Base-by-base conservation (phyloP, 805 yeast genomes). In the Tetrapisispora phaffii region DNA sequence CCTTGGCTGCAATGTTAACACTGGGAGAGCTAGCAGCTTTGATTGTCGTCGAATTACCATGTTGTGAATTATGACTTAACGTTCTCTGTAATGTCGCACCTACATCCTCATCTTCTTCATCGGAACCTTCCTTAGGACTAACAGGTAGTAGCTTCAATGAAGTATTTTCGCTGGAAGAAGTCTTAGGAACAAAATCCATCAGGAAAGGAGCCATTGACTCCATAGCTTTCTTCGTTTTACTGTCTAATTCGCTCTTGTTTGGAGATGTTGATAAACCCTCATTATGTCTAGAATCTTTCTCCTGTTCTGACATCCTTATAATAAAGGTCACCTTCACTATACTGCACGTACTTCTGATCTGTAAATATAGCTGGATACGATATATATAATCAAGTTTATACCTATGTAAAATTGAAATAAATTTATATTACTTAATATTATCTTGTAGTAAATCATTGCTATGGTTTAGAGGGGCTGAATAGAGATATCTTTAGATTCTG, bases 141-240 rank as follows among this genome's bases (percentile, higher is more conserved):
- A 57, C 56, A 2, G 62, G 54, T n/a, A 66, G 66, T 23, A 64
- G 42, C 44, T 58, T 64, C 35, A 62, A 51, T 8, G 65, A 60
- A 29, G 61, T 68, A 52, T 70, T 70, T 51, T 72, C 76, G 41
- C 72, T 67, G 4, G 77, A 71, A 0, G 82, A 74, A 0, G 88
- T 75, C 56, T 82, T 84, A 5, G 93, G 93, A 5, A 77, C 74
- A 60, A 82, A 85, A 1, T 77, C 71, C 57, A 81, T 88, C 34
- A 85, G 62, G 58, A 84, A 82, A 2, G 94, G 93, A 0, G 90
- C 90, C 37, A 84, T 77, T 0, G 86, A 75, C 10, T 85, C 89
- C 70, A 83, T 80, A 12, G 90, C 90, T 50, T 71, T 77, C 54
- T 71, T 71, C 28, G 66, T 65, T 19, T 39, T 39, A 29, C 28